Conservation (phyloP, 805 yeast genomes). For the Naumovozyma baii region DNA sequence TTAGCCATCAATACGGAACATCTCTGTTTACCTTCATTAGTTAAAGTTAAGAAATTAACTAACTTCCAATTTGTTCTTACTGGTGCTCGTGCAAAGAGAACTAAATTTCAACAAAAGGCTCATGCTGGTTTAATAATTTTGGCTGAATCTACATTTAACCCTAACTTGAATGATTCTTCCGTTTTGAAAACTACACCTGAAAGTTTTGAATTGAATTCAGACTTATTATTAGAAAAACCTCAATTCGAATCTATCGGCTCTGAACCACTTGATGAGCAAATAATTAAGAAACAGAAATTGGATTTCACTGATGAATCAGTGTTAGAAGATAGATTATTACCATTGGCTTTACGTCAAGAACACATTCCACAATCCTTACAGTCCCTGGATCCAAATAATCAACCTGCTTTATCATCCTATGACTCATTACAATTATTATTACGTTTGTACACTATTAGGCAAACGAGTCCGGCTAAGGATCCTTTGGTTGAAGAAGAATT, state of each 20-base stretch:
- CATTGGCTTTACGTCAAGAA: slow-evolving; percentile 53
- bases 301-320: slow-evolving; percentile 29
- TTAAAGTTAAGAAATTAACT: slow-evolving; percentile 48
- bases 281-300: slow-evolving; percentile 29
- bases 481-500: slow-evolving; percentile 73
- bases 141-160: slow-evolving; percentile 42
- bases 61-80: slow-evolving; percentile 59
- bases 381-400: slow-evolving; percentile 67
- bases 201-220: slow-evolving; percentile 58
- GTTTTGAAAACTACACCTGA: slow-evolving; percentile 37
- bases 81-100: slow-evolving; percentile 82
- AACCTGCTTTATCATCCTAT: slow-evolving; percentile 58
- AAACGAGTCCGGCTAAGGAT: slow-evolving; percentile 63
- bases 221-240: slow-evolving; percentile 67
- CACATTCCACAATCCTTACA: slow-evolving; percentile 48
- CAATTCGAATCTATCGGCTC: slow-evolving; percentile 52
- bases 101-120: slow-evolving; percentile 68
- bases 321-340: slow-evolving; percentile 41
- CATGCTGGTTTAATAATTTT: slow-evolving; percentile 66
- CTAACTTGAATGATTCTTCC: slow-evolving; percentile 6
- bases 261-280: slow-evolving; percentile 36
- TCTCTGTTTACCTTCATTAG: slow-evolving; percentile 44
- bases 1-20: slow-evolving; percentile 58
- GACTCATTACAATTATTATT: slow-evolving; percentile 71
- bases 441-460: slow-evolving; percentile 51